A percentile compares a stretch with the other conserved stretches of the same genome.
phyloP scores from a whole-genome alignment of 371 early-diverging fungal species.

The Amoeboaphelidium occidentale region DNA sequence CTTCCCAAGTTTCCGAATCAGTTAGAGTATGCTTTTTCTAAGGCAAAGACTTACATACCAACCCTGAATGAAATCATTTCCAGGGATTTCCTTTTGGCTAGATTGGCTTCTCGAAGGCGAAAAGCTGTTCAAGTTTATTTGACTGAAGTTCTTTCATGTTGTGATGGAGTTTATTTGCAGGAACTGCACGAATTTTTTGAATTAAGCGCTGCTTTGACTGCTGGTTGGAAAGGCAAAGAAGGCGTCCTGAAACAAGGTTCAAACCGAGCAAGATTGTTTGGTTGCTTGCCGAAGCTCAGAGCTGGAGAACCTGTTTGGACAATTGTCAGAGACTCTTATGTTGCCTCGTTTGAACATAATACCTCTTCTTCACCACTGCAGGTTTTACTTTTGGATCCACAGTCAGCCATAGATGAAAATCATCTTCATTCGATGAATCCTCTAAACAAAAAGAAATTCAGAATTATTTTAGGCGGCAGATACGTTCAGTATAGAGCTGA shows the following conservation, averaged over 20 bases:
- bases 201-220: slow-evolving; percentile 38
- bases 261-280: slow-evolving; percentile 11
- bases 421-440: slow-evolving; percentile 21
- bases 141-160: slow-evolving; percentile 21
- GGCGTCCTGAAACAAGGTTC: slow-evolving; percentile 30
- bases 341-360: slow-evolving; percentile 15
- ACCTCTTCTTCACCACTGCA: slow-evolving; percentile 27
- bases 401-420: slow-evolving; percentile 26
- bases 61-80: slow-evolving; percentile 13
- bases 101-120: slow-evolving; percentile 24
- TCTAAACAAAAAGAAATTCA: slow-evolving; percentile 17
- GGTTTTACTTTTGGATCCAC: slow-evolving; percentile 39
- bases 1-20: slow-evolving; percentile 27
- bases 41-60: slow-evolving; percentile 15
- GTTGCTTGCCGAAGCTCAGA: slow-evolving; percentile 12
- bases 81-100: slow-evolving; percentile 1
- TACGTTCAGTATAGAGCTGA: slow-evolving; percentile 40
- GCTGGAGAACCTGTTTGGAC: slow-evolving; percentile 43
- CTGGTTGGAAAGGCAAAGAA: slow-evolving; percentile 70
- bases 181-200: slow-evolving; percentile 62
- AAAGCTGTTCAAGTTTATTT: slow-evolving; percentile 34
- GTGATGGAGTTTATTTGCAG: slow-evolving; percentile 32
- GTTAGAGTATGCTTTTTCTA: slow-evolving; percentile 14
- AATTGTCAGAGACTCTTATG: slow-evolving; percentile 42
- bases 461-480: slow-evolving; percentile 26